Evolutionary conservation across 2,329 filamentous ascomycete species (phyloP).

Genomic region (Paracoccidioides lutzii): DNA sequence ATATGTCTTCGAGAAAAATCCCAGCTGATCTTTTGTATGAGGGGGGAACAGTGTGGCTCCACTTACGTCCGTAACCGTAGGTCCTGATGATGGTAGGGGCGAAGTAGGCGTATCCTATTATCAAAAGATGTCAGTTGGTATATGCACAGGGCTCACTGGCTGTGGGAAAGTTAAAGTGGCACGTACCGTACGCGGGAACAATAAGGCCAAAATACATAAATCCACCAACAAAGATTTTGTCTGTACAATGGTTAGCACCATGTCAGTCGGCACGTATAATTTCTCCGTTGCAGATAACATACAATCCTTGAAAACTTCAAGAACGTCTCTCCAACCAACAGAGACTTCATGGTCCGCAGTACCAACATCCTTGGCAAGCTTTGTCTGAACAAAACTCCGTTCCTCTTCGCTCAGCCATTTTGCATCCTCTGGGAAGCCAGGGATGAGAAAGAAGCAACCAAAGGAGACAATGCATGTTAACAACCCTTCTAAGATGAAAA

Average conservation of each 20-base stretch:
- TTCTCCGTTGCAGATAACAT: conserved; percentile 7
- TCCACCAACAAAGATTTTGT: conserved; percentile 58
- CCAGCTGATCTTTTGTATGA: background rate
- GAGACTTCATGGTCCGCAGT: conserved; percentile 49
- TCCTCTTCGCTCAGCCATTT: conserved; percentile 63
- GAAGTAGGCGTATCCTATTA: conserved; percentile 56
- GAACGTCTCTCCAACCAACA: conserved; percentile 47
- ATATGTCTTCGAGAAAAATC: background rate
- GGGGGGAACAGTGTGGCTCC: background rate
- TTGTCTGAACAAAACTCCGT: conserved; percentile 50
- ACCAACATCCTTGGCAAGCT: conserved; percentile 57
- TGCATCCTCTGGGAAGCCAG: conserved; percentile 61
- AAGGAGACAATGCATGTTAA: conserved; percentile 51
- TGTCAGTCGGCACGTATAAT: background rate
- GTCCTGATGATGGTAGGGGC: conserved; percentile 56
- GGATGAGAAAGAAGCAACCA: conserved; percentile 51
- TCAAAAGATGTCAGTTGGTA: conserved; percentile 2
- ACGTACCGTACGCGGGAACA: conserved; percentile 55
- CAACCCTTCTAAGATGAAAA: conserved; percentile 49
- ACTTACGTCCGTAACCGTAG: conserved; percentile 45
- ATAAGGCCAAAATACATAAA: conserved; percentile 74
- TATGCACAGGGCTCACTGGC: background rate
- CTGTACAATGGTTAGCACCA: conserved; percentile 12
- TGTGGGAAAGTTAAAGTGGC: background rate
- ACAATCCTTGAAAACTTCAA: conserved; percentile 55